phyloP scores from a whole-genome alignment of 1,139 yeast genomes.

The Diutina catenulata region DNA sequence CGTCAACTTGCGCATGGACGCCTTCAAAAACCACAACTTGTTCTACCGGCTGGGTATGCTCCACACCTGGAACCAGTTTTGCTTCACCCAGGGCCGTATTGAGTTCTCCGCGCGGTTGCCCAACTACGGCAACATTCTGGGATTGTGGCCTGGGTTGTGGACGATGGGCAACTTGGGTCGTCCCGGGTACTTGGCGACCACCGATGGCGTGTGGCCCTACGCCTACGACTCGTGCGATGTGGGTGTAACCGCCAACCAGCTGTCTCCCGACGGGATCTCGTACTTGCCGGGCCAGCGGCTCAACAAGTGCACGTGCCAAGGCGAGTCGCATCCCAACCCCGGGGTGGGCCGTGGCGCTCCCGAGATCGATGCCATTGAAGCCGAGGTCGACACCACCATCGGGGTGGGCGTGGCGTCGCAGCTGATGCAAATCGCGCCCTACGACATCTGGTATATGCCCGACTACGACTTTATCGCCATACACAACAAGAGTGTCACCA shows the following conservation, averaged over 20 bases:
- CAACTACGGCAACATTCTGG: not conserved
- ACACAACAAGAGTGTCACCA: slow-evolving; percentile 14
- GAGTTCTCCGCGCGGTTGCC: not conserved
- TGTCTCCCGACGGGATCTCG: slow-evolving; percentile 3
- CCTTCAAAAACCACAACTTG: slow-evolving; percentile 4
- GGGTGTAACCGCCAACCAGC: slow-evolving; percentile 1
- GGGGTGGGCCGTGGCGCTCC: slow-evolving; percentile 14
- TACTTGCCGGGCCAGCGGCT: slow-evolving; percentile 2
- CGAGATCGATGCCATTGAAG: slow-evolving; percentile 20
- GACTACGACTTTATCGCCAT: slow-evolving; percentile 17
- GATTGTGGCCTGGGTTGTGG: slow-evolving; percentile 6
- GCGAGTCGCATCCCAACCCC: slow-evolving; percentile 10
- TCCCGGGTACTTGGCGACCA: slow-evolving; percentile 4
- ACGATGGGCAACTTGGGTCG: slow-evolving; percentile 5
- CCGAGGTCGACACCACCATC: slow-evolving; percentile 23
- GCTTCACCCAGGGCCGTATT: slow-evolving; percentile 1
- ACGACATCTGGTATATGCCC: slow-evolving; percentile 21
- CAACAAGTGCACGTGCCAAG: slow-evolving; percentile 20
- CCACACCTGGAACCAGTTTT: slow-evolving; percentile 4
- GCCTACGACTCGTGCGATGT: slow-evolving; percentile 2
- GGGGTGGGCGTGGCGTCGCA: slow-evolving; percentile 18
- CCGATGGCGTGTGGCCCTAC: slow-evolving; percentile 6
- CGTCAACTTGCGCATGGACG: slow-evolving; percentile 2
- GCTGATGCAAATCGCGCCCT: slow-evolving; percentile 20
- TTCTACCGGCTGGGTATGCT: slow-evolving; percentile 2